These are phyloP conservation scores for Cercospora janseana DNA, from an alignment of 2,329 filamentous ascomycete genomes.

Conservation along the genomic window DNA sequence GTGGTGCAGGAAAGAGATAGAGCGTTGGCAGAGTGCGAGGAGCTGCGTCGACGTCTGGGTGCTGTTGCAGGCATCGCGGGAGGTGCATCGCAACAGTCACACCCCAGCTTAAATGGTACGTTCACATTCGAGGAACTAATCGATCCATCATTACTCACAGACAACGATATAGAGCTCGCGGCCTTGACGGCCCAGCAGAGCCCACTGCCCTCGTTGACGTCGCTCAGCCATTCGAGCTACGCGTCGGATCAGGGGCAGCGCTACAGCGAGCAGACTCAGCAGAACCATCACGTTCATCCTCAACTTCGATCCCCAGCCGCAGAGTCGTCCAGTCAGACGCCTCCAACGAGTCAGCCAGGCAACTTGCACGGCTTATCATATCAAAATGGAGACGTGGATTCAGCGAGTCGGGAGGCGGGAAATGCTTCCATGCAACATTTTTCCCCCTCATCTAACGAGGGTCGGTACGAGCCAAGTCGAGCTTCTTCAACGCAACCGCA, in stretches of 20 bases:
- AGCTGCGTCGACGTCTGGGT: slow-evolving; percentile 66
- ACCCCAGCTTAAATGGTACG: slow-evolving; percentile 34
- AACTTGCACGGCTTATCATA: slow-evolving; percentile 6
- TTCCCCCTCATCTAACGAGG: slow-evolving; percentile 1
- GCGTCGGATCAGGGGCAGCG: slow-evolving; percentile 9
- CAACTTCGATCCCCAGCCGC: slow-evolving; percentile 33
- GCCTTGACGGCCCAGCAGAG: slow-evolving; percentile 47
- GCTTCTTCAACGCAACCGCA: slow-evolving; percentile 3
- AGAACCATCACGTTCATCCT: slow-evolving; percentile 33
- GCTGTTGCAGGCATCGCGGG: slow-evolving; percentile 33
- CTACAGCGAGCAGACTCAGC: slow-evolving; percentile 20
- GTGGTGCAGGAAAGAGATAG: slow-evolving; percentile 67
- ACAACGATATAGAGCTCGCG: slow-evolving; percentile 45
- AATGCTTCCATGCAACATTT: slow-evolving; percentile 1
- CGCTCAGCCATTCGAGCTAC: slow-evolving; percentile 15
- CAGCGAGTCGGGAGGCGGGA: not conserved
- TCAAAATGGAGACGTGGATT: slow-evolving; percentile 9
- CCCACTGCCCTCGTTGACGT: slow-evolving; percentile 39
- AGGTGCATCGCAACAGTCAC: slow-evolving; percentile 18
- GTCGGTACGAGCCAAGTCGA: slow-evolving; percentile 1
- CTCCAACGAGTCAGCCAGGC: slow-evolving; percentile 10
- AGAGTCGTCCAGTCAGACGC: slow-evolving; percentile 17
- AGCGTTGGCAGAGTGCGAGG: slow-evolving; percentile 74
- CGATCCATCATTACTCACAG: slow-evolving; percentile 32
- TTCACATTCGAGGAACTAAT: slow-evolving; percentile 29